Base-by-base conservation (phyloP, 2,329 filamentous ascomycete genomes). In the Pseudogymnoascus sp. region DNA sequence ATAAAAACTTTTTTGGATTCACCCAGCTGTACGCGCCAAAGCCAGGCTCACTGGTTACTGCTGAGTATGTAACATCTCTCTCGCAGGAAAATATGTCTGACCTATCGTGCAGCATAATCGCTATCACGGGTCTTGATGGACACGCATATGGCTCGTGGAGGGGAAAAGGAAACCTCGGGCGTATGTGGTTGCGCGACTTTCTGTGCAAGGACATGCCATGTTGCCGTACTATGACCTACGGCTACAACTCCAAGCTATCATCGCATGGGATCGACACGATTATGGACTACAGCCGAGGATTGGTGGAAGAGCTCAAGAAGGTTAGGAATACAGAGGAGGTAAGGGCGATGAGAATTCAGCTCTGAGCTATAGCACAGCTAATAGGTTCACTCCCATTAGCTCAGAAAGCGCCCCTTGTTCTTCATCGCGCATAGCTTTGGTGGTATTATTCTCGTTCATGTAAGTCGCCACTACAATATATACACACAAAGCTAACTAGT, bases 371-470 rank as follows among this genome's bases (percentile, higher is more conserved):
- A 10, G 2, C 47, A 39, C 9, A 58, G 50, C 35, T 44, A 31
- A 61, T 60, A n/a, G 66, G 47, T 58, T 13, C 60, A 21, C 21
- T 21, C 31, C 33, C 10, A 60, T 10, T 39, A 71, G 70, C 64
- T 68, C 17, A 54, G 65, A 64, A 60, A 68, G 63, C 63, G 71
- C 54, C 74, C 74, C 4, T 73, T 77, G 31, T 72, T 76, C 24
- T 77, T 76, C 62, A 59, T 76, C 17, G 75, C 73, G 33, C 74
- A 76, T 64, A 76, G 74, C 24, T 69, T 76, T 10, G 75, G 75
- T 24, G 75, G 75, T 1, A 72, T 76, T 24, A 71, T 77, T 57
- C 72, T 76, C 5, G 75, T 75, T 63, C 68, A 71, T 62, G 74
- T 75, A 70, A 54, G 69, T 60, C 33, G 60, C 26, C 9, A 11